A percentile compares a stretch with the other conserved stretches of the same genome.
phyloP scores from a whole-genome alignment of 2,329 filamentous ascomycete species.

The Erysiphe pulchra region DNA sequence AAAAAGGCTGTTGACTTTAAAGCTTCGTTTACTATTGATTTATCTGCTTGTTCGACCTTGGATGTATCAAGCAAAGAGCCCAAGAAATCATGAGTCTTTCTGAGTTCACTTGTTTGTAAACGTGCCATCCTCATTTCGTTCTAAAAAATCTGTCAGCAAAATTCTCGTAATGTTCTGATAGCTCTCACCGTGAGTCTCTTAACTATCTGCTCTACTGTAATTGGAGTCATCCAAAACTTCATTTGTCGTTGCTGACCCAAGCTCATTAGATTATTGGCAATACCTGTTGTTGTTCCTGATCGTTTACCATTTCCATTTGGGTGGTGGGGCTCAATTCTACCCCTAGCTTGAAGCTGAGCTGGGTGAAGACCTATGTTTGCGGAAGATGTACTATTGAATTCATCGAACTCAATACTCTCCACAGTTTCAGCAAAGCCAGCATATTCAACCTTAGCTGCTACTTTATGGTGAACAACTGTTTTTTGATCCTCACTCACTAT shows the following conservation, averaged over 20 bases:
- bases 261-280: conserved; percentile 25
- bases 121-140: conserved; percentile 75
- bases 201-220: conserved; percentile 84
- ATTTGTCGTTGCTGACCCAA: conserved; percentile 48
- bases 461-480: conserved; percentile 94
- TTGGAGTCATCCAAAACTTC: conserved; percentile 66
- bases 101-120: conserved; percentile 66
- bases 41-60: conserved; percentile 20
- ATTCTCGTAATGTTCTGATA: conserved; percentile 1
- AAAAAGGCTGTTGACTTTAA: conserved; percentile 22
- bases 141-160: conserved; percentile 20
- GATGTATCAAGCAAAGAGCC: conserved; percentile 41
- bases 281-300: conserved; percentile 25
- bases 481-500: conserved; percentile 98
- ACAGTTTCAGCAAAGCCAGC: conserved; percentile 64
- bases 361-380: conserved; percentile 48
- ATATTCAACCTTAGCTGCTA: conserved; percentile 88
- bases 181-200: conserved; percentile 28
- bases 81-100: conserved; percentile 60
- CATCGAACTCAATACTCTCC: conserved; percentile 74
- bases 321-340: conserved; percentile 41
- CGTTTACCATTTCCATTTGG: conserved; percentile 35
- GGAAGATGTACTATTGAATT: conserved; percentile 65
- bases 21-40: too few relatives aligned
- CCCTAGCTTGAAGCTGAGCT: conserved; percentile 41